Evolutionary conservation across 768 basidiomycete genomes (phyloP).

Genomic region (Mycena venus): DNA sequence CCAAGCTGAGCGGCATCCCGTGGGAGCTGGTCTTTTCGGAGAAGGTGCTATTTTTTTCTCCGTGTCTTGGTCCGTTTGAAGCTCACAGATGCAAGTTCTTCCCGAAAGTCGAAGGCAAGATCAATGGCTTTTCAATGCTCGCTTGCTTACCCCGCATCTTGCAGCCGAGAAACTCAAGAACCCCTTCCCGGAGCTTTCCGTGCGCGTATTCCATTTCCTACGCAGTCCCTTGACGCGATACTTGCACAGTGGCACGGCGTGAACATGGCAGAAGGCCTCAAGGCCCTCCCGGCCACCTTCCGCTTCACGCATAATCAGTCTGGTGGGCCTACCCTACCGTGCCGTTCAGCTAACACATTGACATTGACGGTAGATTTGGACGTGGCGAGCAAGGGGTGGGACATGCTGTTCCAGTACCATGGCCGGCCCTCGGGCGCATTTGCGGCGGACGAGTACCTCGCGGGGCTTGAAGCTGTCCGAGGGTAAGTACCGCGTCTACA

Average conservation of each 20-base stretch:
- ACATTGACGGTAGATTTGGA: conserved; percentile 55
- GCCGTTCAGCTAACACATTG: background rate
- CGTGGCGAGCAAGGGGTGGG: conserved; percentile 65
- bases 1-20: conserved; percentile 64
- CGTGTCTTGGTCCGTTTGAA: background rate
- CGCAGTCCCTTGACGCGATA: background rate
- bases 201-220: conserved; percentile 37
- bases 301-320: conserved; percentile 70
- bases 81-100: conserved; percentile 53
- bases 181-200: conserved; percentile 57
- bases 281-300: conserved; percentile 66
- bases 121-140: background rate
- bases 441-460: conserved; percentile 70
- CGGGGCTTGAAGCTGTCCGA: conserved; percentile 64
- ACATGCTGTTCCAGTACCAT: conserved; percentile 70
- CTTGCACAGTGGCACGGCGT: conserved; percentile 65
- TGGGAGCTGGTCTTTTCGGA: conserved; percentile 68
- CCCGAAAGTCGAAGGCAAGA: conserved; percentile 45
- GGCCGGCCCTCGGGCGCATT: conserved; percentile 69
- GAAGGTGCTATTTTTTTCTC: conserved; percentile 44
- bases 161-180: conserved; percentile 51
- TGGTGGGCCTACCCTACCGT: conserved; percentile 46
- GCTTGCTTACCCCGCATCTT: background rate
- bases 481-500: conserved; percentile 48
- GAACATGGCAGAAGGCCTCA: conserved; percentile 70